Evolutionary conservation across 257 asterid species (phyloP).

Genomic region (Salvia rosmarinus): DNA sequence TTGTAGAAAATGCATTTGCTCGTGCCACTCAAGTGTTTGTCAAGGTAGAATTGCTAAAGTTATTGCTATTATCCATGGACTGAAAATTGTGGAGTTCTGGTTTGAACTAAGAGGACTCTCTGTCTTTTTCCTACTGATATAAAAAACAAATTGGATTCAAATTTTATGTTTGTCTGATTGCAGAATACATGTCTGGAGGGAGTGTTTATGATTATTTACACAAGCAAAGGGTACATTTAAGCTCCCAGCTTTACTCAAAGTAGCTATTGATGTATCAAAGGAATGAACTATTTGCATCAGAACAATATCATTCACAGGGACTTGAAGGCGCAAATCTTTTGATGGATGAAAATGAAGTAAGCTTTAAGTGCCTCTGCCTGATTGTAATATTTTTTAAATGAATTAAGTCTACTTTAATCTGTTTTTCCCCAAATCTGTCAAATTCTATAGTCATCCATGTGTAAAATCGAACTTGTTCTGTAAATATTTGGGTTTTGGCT

Average conservation of each 20-base stretch:
- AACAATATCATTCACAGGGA: slow-evolving; percentile 96
- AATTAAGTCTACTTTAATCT: not conserved
- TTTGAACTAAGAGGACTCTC: not conserved
- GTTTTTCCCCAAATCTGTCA: slow-evolving; percentile 15
- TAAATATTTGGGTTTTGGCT: slow-evolving; percentile 18
- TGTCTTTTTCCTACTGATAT: slow-evolving; percentile 5
- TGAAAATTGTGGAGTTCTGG: slow-evolving; percentile 16
- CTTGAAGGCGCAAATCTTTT: slow-evolving; percentile 95
- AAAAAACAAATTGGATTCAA: slow-evolving; percentile 22
- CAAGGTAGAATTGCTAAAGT: slow-evolving; percentile 53
- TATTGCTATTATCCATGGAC: not conserved
- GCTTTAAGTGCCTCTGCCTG: slow-evolving; percentile 26
- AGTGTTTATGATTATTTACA: slow-evolving; percentile 92
- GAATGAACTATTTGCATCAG: slow-evolving; percentile 98
- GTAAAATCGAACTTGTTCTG: not conserved
- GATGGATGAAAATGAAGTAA: slow-evolving; percentile 95
- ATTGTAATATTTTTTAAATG: not conserved
- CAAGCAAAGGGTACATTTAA: slow-evolving; percentile 90
- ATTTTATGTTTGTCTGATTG: slow-evolving; percentile 34
- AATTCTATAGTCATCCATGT: slow-evolving; percentile 20
- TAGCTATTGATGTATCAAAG: slow-evolving; percentile 90
- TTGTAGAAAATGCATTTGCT: slow-evolving; percentile 95
- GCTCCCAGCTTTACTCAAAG: slow-evolving; percentile 86
- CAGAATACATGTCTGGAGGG: slow-evolving; percentile 98
- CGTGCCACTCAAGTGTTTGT: slow-evolving; percentile 95